Evolutionary conservation across 2,329 filamentous ascomycete genomes (phyloP).

Genomic region (Gaeumannomyces tritici): DNA sequence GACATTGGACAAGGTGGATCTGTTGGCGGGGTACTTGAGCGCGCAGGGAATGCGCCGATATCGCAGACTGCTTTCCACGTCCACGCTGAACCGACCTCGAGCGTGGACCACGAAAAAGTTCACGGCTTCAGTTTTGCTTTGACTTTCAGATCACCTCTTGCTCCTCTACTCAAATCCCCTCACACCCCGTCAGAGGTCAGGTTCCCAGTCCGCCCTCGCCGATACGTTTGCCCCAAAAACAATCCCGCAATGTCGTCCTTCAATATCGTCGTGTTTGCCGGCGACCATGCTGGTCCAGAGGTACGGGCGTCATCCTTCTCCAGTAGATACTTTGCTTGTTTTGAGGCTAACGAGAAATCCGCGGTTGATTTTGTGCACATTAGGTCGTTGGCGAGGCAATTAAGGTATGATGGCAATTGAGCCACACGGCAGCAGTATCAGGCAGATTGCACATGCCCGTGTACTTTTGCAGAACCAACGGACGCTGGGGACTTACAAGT

Average conservation of each 20-base stretch:
- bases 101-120: too few species aligned
- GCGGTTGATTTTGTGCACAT: constrained; percentile 10
- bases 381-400: constrained; percentile 76
- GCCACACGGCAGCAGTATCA: neutral
- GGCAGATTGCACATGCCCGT: neutral
- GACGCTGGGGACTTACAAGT: neutral
- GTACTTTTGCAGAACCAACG: neutral
- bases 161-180: too few species aligned
- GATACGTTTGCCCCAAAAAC: neutral
- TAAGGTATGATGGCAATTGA: constrained; percentile 49
- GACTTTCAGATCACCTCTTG: too few species aligned
- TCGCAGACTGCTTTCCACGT: too few species aligned
- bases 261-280: constrained; percentile 73
- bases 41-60: too few species aligned
- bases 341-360: constrained; percentile 3
- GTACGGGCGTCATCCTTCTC: constrained; percentile 35
- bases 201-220: too few species aligned
- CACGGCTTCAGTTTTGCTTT: too few species aligned
- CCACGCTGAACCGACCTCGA: too few species aligned
- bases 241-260: constrained; percentile 53
- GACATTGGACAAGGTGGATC: too few species aligned
- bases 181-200: too few species aligned
- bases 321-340: neutral
- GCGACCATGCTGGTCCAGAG: constrained; percentile 82
- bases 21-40: too few species aligned